Conservation (phyloP, 2,329 filamentous ascomycete species). For the Venturia effusa region DNA sequence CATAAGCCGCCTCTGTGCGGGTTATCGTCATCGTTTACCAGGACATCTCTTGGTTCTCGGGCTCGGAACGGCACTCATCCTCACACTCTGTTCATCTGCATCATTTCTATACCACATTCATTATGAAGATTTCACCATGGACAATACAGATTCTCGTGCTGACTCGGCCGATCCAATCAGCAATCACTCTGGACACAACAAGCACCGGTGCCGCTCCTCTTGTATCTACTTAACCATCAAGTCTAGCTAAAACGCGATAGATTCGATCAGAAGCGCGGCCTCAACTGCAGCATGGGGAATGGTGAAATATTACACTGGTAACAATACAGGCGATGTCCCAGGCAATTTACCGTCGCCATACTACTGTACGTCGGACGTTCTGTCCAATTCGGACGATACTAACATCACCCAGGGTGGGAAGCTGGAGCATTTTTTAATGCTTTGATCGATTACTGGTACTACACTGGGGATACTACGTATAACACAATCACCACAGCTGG, state of each 20-base stretch:
- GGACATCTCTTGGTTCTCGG: not conserved
- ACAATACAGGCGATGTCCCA: slow-evolving; percentile 22
- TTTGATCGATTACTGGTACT: slow-evolving; percentile 33
- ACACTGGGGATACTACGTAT: slow-evolving; percentile 31
- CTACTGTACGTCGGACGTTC: slow-evolving; percentile 45
- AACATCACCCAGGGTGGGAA: slow-evolving; percentile 23
- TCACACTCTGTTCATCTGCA: not conserved
- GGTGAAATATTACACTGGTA: slow-evolving; percentile 52
- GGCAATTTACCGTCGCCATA: slow-evolving; percentile 41
- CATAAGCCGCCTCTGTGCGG: not conserved
- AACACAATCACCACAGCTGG: slow-evolving; percentile 30
- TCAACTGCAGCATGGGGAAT: slow-evolving; percentile 49
- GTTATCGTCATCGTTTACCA: not conserved
- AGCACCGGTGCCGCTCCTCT: not conserved
- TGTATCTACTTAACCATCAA: not conserved
- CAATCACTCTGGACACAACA: slow-evolving; percentile 10
- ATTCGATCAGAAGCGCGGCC: slow-evolving; percentile 52
- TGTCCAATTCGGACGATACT: slow-evolving; percentile 32
- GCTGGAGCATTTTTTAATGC: slow-evolving; percentile 29
- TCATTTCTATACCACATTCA: not conserved
- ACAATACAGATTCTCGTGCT: not conserved
- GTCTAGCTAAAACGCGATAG: slow-evolving; percentile 26
- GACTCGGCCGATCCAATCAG: slow-evolving; percentile 1
- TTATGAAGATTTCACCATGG: not conserved
- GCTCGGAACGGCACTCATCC: not conserved